Percentiles rank a stretch among this genome's conserved stretches.
Evolutionary conservation across 179 eudicot species (phyloP).

Genomic region (Silene coronaria): DNA sequence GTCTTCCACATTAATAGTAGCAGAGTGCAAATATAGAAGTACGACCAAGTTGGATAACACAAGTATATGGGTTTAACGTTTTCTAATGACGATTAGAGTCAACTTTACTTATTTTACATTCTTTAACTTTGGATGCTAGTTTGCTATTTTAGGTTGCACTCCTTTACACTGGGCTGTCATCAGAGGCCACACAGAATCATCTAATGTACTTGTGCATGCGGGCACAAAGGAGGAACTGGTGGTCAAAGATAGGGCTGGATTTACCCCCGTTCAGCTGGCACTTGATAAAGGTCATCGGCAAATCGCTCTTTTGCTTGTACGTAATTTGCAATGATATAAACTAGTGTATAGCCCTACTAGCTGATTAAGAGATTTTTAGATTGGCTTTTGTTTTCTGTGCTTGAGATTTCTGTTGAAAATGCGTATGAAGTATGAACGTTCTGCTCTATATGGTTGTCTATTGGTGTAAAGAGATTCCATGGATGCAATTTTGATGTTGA

Average conservation of each 20-base stretch:
- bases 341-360: background rate
- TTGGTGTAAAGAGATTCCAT: background rate
- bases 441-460: background rate
- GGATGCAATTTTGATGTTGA: background rate
- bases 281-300: slow-evolving; percentile 94
- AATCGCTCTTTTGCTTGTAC: slow-evolving; percentile 74
- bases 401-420: background rate
- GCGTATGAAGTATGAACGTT: background rate
- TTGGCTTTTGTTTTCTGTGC: background rate
- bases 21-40: background rate
- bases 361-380: slow-evolving; percentile 3
- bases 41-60: background rate
- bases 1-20: background rate
- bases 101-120: background rate
- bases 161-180: slow-evolving; percentile 95
- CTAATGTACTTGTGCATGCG: slow-evolving; percentile 79
- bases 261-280: slow-evolving; percentile 78
- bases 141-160: slow-evolving; percentile 62
- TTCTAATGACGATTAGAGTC: background rate
- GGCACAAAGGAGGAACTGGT: slow-evolving; percentile 72
- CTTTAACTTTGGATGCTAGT: slow-evolving; percentile 4
- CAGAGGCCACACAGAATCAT: slow-evolving; percentile 76
- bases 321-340: slow-evolving; percentile 33
- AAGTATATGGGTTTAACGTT: background rate
- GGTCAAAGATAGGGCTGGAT: slow-evolving; percentile 81